A percentile compares a stretch with the other conserved stretches of the same genome.
These are phyloP conservation scores for Cyclostephanos tholiformis DNA, from an alignment of 108 stramenopile species.

Conservation along the genomic window DNA sequence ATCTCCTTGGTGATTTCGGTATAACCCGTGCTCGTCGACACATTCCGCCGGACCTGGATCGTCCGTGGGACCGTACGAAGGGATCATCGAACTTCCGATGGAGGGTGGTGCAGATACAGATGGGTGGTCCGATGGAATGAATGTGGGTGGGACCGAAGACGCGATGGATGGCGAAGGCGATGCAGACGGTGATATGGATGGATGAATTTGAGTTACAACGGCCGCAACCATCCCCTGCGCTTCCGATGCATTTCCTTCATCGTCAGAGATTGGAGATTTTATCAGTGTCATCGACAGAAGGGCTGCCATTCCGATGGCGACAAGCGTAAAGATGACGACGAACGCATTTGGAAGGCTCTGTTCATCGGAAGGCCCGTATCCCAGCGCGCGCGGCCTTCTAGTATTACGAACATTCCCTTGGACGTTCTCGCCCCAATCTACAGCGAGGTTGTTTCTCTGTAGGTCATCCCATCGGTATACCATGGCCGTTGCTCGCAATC, in stretches of 20 bases:
- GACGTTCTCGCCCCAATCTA: conserved; percentile 32
- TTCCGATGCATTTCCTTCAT: not conserved
- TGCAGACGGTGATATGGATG: conserved; percentile 8
- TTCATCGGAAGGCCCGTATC: not conserved
- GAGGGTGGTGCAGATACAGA: conserved; percentile 4
- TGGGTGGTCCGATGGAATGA: conserved; percentile 10
- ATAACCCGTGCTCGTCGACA: conserved; percentile 25
- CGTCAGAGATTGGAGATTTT: conserved; percentile 6
- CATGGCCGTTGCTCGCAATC: not conserved
- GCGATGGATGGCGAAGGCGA: not conserved
- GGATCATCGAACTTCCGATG: not conserved
- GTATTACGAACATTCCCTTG: conserved; percentile 11
- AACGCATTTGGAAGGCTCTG: conserved; percentile 8
- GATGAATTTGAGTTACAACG: not conserved
- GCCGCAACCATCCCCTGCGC: conserved; percentile 1
- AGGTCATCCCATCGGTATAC: conserved; percentile 44
- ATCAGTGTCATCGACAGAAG: conserved; percentile 12
- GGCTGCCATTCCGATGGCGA: conserved; percentile 16
- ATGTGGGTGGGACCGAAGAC: conserved; percentile 19
- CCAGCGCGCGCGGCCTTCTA: conserved; percentile 13
- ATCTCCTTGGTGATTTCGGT: conserved; percentile 30
- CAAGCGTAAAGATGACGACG: conserved; percentile 15
- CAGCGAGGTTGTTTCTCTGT: conserved; percentile 21
- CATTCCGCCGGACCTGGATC: conserved; percentile 27
- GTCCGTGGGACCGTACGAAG: conserved; percentile 3